Percentiles rank a stretch among this genome's conserved stretches.
phyloP scores from a whole-genome alignment of 176 grass and related monocot species.

The Pontederia crassipes region DNA sequence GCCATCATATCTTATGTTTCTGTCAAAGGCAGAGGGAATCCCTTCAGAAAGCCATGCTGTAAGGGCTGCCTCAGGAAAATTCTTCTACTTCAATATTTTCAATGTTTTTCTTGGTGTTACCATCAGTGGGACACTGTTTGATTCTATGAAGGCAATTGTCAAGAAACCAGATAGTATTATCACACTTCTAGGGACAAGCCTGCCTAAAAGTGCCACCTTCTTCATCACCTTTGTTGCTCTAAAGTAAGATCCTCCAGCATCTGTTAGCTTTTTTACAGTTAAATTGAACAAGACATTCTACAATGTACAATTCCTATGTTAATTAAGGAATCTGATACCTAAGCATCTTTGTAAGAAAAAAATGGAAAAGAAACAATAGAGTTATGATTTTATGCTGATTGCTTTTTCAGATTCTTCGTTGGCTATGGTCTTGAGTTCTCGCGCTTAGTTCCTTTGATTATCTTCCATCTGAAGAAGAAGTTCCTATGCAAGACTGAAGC shows the following conservation, averaged over 20 bases:
- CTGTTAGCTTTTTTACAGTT: conserved; percentile 4
- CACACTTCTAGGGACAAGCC: conserved; percentile 25
- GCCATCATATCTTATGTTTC: conserved; percentile 56
- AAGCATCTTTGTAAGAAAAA: no score
- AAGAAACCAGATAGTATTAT: conserved; percentile 18
- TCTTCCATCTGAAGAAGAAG: conserved; percentile 89
- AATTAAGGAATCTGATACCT: no score
- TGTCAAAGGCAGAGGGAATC: conserved; percentile 79
- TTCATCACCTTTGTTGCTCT: conserved; percentile 82
- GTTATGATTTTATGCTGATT: background rate
- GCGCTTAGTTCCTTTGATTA: conserved; percentile 75
- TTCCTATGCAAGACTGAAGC: conserved; percentile 93
- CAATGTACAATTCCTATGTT: background rate
- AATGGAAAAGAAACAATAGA: no score
- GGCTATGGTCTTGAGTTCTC: conserved; percentile 94
- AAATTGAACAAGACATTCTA: background rate
- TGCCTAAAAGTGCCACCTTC: conserved; percentile 82
- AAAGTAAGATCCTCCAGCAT: conserved; percentile 44
- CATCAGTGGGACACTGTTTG: conserved; percentile 34
- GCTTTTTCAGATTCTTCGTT: conserved; percentile 65
- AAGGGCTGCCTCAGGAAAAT: conserved; percentile 72
- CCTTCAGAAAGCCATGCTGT: conserved; percentile 46
- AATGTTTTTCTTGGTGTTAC: conserved; percentile 75
- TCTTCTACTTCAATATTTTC: conserved; percentile 85
- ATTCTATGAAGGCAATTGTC: conserved; percentile 27